Evolutionary conservation across 148 eudicot genomes (phyloP), one percentile per base, ranked within the genome.

Genomic region (Agrostemma githago): DNA sequence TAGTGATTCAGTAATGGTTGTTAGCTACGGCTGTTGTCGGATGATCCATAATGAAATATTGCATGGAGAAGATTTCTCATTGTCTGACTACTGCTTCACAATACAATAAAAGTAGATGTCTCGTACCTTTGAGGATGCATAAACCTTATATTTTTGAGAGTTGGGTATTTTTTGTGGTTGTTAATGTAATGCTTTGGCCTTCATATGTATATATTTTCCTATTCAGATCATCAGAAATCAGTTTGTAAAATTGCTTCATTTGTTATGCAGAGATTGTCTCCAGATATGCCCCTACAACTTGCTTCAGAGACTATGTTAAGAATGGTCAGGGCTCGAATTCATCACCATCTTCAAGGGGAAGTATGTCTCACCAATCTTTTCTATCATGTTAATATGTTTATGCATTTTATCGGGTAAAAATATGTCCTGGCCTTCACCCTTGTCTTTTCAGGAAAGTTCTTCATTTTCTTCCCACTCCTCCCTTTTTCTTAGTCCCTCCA

Each of bases 211-310:
- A 3, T 40, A 34, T 40, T 39, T 37, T 66, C 51, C 48, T n/a
- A 14, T 10, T 66, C 53, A 40, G 17, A 1, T 40, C 19, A 67
- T 42, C 70, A 67, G 19, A 67, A 2, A 19, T 69, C 2, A 48
- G 59, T 46, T 69, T 69, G n/a, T 46, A 26, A 34, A 57, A 53
- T 46, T 71, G 10, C 0, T 76, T 15, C 9, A 62, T 68, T 75
- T 76, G 42, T 53, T 77, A 20, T 81, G 80, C 91, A 95, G 99
- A 87, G 94, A 81, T 82, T 96, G 85, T 88, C 99, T 34, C 91
- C 97, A 16, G 84, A 90, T 81, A 92, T 92, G 90, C 99, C 99
- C 75, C 92, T 96, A 21, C 94, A 89, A 78, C 92, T 96, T 84
- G 97, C 99, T 0, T 92, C 99, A 17, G 94, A 89, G 34, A 96